Evolutionary conservation across 306 rosid genomes (phyloP), one percentile per base, ranked within the genome.

Genomic region (Vicia faba): DNA sequence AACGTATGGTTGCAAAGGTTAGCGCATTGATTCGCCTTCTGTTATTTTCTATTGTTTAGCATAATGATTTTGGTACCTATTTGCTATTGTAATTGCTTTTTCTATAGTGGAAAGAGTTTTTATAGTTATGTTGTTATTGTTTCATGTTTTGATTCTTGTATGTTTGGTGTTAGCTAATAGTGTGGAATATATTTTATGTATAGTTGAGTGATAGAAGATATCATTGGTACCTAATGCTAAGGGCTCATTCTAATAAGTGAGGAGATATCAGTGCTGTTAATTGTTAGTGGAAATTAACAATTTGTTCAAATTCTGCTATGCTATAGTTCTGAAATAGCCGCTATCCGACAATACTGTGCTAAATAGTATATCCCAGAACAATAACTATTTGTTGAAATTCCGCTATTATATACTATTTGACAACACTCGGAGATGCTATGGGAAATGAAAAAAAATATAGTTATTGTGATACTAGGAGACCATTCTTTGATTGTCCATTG

Each of bases 1-100:
- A 93, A 76, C 98, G 98, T 26, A 89, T 93, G 98, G 98, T 93
- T 70, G 97, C 98, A 44, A 93, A 93, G 98, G 98, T 93, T 93
- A 93, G 98, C 95, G 96, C 96, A 85, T 89, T 82, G 77, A 73
- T 81, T 83, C 89, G 81, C 77, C 80, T 70, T 73, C 75, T 57
- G 69, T 60, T 38, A 3, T 43, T 2, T 69, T 59, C 33, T 55
- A 4, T 33, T 33, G 36, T 7, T 7, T 33, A 33, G 5, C 7
- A 6, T 33, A 7, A 33, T 33, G 1, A 6, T 65, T 61, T 75
- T 57, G 11, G 23, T 68, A 6, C 36, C 31, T 35, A n/a, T 61
- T 54, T 43, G 4, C 19, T 3, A 12, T 20, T 61, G 3, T 44
- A 18, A 44, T 50, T 44, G 39, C n/a, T 35, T 20, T 46, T 67